phyloP scores from a whole-genome alignment of 179 eudicot genomes.

The Silene noctiflora region DNA sequence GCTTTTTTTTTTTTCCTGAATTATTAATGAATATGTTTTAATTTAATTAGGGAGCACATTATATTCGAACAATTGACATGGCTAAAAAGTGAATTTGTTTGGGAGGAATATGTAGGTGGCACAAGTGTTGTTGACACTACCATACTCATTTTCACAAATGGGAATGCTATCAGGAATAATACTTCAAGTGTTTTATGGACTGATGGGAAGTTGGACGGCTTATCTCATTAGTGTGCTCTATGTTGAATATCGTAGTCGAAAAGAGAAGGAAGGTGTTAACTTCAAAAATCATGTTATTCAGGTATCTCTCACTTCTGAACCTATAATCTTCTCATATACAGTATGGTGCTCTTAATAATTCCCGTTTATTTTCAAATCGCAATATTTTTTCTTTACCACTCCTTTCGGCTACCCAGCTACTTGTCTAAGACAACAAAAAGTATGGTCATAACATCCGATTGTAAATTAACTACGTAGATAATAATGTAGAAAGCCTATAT shows the following conservation, averaged over 20 bases:
- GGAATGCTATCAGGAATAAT: conserved; percentile 77
- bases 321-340: neutral
- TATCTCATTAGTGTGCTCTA: conserved; percentile 89
- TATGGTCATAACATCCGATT: too few species aligned
- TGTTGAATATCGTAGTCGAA: conserved; percentile 65
- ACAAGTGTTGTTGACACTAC: conserved; percentile 80
- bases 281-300: conserved; percentile 95
- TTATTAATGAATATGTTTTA: too few species aligned
- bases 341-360: neutral
- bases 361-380: neutral
- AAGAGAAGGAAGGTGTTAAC: conserved; percentile 72
- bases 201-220: conserved; percentile 90
- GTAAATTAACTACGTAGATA: too few species aligned
- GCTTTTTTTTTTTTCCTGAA: too few species aligned
- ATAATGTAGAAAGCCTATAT: too few species aligned
- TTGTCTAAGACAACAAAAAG: neutral
- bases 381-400: neutral
- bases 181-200: conserved; percentile 71
- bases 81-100: neutral
- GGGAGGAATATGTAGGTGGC: conserved; percentile 54
- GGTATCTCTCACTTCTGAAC: conserved; percentile 29
- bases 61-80: too few species aligned
- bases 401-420: neutral
- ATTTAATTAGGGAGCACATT: too few species aligned
- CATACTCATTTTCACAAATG: conserved; percentile 84